Percentiles rank a stretch among this genome's conserved stretches.
These are phyloP conservation scores for Calocybe gangraenosa DNA, from an alignment of 768 basidiomycete species.

Conservation along the genomic window DNA sequence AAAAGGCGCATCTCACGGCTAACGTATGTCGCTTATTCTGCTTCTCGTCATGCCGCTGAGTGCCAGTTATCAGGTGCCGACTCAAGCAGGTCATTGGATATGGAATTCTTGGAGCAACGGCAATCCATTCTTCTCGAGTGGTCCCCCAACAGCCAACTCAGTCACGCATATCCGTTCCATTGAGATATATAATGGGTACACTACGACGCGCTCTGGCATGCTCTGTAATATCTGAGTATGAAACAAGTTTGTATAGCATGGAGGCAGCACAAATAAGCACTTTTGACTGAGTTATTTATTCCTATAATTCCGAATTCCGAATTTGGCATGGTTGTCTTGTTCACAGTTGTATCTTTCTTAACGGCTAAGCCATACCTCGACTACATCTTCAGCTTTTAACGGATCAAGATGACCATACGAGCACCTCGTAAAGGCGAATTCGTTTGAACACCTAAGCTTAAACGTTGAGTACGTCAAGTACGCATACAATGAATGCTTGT, in stretches of 20 bases:
- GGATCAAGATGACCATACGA: conserved; percentile 45
- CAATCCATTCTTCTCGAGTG: conserved; percentile 29
- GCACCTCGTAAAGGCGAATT: conserved; percentile 78
- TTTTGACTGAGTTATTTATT: too few species aligned
- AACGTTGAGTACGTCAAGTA: too few species aligned
- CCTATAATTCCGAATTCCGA: conserved; percentile 12
- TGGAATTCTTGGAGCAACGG: conserved; percentile 35
- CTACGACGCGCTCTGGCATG: conserved; percentile 20
- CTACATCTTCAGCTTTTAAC: conserved; percentile 1
- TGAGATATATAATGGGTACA: conserved; percentile 30
- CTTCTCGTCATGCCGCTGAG: background rate
- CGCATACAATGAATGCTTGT: too few species aligned
- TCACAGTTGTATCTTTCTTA: background rate
- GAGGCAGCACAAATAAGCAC: too few species aligned
- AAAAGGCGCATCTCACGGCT: conserved; percentile 24
- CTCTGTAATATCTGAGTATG: conserved; percentile 19
- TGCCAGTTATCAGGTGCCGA: conserved; percentile 24
- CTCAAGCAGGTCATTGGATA: conserved; percentile 24
- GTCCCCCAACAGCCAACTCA: conserved; percentile 30
- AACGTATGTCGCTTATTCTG: conserved; percentile 19
- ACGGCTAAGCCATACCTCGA: too few species aligned
- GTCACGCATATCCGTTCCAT: conserved; percentile 31
- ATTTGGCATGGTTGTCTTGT: background rate
- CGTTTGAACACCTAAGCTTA: too few species aligned
- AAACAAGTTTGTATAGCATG: too few species aligned